A percentile compares a stretch with the other conserved stretches of the same genome.
Conservation (phyloP, 805 yeast species). For the Candida corydali region DNA sequence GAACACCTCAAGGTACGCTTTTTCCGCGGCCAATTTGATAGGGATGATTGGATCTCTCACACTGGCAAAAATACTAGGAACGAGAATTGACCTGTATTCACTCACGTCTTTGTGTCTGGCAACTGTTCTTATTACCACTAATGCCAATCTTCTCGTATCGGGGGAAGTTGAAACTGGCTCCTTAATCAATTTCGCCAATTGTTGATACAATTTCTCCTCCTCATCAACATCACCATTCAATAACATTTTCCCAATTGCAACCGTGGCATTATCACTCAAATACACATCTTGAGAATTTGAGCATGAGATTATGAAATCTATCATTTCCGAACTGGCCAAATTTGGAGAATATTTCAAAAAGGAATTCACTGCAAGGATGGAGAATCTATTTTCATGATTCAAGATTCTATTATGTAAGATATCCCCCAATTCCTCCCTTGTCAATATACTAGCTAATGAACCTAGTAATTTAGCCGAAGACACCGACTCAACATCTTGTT, state of each 20-base stretch:
- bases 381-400: conserved; percentile 50
- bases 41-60: conserved; percentile 89
- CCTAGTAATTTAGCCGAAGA: conserved; percentile 80
- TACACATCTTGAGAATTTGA: conserved; percentile 41
- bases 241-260: conserved; percentile 79
- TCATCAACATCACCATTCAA: conserved; percentile 42
- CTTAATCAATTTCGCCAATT: conserved; percentile 46
- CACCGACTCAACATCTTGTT: conserved; percentile 62
- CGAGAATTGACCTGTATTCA: conserved; percentile 54
- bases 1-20: conserved; percentile 73
- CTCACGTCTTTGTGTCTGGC: conserved; percentile 57
- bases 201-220: conserved; percentile 41
- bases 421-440: conserved; percentile 56
- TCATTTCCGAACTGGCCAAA: conserved; percentile 47
- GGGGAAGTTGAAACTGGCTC: conserved; percentile 57
- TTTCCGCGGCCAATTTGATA: conserved; percentile 90
- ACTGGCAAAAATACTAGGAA: conserved; percentile 73
- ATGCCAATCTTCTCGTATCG: conserved; percentile 76
- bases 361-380: conserved; percentile 70
- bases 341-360: conserved; percentile 74
- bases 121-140: conserved; percentile 72
- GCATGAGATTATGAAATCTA: conserved; percentile 44
- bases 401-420: conserved; percentile 60
- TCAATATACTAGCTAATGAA: conserved; percentile 64
- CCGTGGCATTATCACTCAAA: conserved; percentile 68